These are phyloP conservation scores for Begonia loranthoides DNA, from an alignment of 306 rosid genomes.

Conservation along the genomic window DNA sequence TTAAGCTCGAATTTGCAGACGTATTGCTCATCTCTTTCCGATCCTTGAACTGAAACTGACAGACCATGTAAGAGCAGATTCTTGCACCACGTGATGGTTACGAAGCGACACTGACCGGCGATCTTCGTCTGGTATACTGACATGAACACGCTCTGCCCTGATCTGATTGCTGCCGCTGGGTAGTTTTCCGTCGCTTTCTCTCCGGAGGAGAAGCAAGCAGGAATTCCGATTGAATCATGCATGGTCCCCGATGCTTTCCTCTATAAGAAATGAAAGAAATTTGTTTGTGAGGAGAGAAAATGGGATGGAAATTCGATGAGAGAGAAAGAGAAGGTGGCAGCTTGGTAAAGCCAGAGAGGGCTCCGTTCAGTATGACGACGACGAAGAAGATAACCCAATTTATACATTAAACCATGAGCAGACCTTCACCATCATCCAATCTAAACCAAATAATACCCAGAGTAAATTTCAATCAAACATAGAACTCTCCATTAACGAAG, in stretches of 20 bases:
- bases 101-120: conserved; percentile 57
- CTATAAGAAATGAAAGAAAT: too few relatives aligned
- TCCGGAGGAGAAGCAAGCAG: conserved; percentile 60
- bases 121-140: conserved; percentile 60
- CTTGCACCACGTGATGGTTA: conserved; percentile 88
- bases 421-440: too few relatives aligned
- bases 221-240: conserved; percentile 72
- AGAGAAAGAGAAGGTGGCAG: too few relatives aligned
- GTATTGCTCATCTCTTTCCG: conserved; percentile 29
- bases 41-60: conserved; percentile 55
- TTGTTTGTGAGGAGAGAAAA: too few relatives aligned
- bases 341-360: too few relatives aligned
- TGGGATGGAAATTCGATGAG: too few relatives aligned
- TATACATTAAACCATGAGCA: too few relatives aligned
- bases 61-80: conserved; percentile 65
- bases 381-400: too few relatives aligned
- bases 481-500: too few relatives aligned
- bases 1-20: conserved; percentile 79
- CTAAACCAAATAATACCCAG: too few relatives aligned
- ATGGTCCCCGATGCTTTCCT: conserved; percentile 18
- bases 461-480: too few relatives aligned
- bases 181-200: conserved; percentile 26
- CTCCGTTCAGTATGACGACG: too few relatives aligned
- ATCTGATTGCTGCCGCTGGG: conserved; percentile 33
- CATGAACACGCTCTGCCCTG: conserved; percentile 56